Percentiles rank a stretch among this genome's conserved stretches.
These are phyloP conservation scores for Colletotrichum costaricense DNA, from an alignment of 2,329 filamentous ascomycete species.

Conservation along the genomic window DNA sequence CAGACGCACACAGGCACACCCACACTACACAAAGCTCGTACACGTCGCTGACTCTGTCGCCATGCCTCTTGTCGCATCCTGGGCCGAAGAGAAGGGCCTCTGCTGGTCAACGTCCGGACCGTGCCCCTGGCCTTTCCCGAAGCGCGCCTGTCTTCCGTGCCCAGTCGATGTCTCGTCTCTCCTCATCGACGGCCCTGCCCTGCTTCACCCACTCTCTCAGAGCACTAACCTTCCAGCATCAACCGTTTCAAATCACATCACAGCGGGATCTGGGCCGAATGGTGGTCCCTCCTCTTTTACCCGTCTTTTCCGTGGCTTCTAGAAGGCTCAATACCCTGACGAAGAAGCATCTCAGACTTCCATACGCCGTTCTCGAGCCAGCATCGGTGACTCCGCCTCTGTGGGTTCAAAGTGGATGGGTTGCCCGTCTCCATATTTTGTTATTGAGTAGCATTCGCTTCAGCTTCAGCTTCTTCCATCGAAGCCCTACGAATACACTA, in stretches of 20 bases:
- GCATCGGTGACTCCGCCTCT: slow-evolving; percentile 26
- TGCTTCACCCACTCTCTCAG: slow-evolving; percentile 17
- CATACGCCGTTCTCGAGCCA: slow-evolving; percentile 16
- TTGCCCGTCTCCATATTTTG: slow-evolving; percentile 12
- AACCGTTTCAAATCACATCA: slow-evolving; percentile 36
- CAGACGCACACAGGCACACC: slow-evolving; percentile 32
- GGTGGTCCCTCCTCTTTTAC: slow-evolving; percentile 34
- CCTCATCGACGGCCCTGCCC: slow-evolving; percentile 12
- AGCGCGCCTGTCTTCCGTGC: slow-evolving; percentile 31
- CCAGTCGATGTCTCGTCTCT: slow-evolving; percentile 31
- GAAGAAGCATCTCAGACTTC: slow-evolving; percentile 14
- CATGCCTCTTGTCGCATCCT: slow-evolving; percentile 27
- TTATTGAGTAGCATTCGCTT: slow-evolving; percentile 7
- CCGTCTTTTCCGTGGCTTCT: slow-evolving; percentile 34
- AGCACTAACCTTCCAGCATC: slow-evolving; percentile 31
- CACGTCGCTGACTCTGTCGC: slow-evolving; percentile 31
- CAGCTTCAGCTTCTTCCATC: slow-evolving; percentile 1
- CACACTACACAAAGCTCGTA: slow-evolving; percentile 34
- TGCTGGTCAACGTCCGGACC: slow-evolving; percentile 24
- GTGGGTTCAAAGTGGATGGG: slow-evolving; percentile 14
- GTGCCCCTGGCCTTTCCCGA: slow-evolving; percentile 30
- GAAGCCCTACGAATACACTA: slow-evolving; percentile 10
- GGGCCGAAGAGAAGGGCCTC: slow-evolving; percentile 25
- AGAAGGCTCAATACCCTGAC: slow-evolving; percentile 26
- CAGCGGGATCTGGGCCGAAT: slow-evolving; percentile 33